Evolutionary conservation across 2,329 filamentous ascomycete species (phyloP), one percentile per base, ranked within the genome.

Genomic region (Aspergillus latus): DNA sequence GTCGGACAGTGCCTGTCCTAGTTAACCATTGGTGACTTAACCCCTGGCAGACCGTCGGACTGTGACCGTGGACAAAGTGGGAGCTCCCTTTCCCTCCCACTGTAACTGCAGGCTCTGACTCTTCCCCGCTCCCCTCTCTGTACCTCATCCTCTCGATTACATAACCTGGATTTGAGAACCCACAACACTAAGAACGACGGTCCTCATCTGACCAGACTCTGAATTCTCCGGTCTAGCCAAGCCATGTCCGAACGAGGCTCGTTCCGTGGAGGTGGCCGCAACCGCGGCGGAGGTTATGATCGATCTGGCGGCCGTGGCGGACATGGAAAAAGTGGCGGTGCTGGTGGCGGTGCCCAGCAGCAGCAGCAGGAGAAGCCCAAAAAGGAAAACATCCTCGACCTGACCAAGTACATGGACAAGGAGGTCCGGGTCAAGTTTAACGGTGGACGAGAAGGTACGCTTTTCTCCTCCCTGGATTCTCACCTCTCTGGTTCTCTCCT

Each of bases 321-420:
- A 47, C 64, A 76, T 75, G 62, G 75, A 76, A 67, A 62, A 65
- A 73, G 79, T 64, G 77, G 80, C 66, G 79, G 80, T 66, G 76
- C 76, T 10, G 74, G 78, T 61, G 76, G 78, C 59, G 74, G 78
- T 66, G 75, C 78, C 21, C 21, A 21, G 13, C 59, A 77, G 73
- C 57, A 75, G 69, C 74, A 81, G 58, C 78, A 82, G 64, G 90
- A 95, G 76, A 85, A 88, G 67, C 90, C 92, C 59, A 97, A 96
- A 85, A 97, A 97, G 82, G 94, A 99, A 77, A 97, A 97, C 74
- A 99, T 99, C 68, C 84, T 99, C 52, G 93, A 99, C 71, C 77
- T 99, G 68, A 86, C 82, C 72, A 96, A 96, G 79, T 99, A 97
- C 76, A 92, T 96, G 88, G 92, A 99, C 76, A 96, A 97, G 84